Conservation (phyloP, 192 early-diverging fungal species). For the Backusella tarrabulga region DNA sequence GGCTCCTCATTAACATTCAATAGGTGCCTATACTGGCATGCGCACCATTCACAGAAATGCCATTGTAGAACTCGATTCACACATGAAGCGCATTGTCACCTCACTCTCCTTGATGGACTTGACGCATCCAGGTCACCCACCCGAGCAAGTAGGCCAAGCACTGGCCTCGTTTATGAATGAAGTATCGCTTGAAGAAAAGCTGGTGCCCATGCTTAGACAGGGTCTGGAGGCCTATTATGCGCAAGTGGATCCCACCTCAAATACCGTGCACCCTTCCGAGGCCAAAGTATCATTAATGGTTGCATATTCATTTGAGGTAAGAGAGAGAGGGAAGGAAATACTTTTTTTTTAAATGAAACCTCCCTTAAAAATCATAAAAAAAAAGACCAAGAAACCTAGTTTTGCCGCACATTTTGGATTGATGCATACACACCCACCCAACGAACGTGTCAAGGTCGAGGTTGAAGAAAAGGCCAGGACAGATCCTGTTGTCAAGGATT, state of each 20-base stretch:
- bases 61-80: slow-evolving; percentile 56
- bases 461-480: slow-evolving; percentile 54
- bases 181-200: slow-evolving; percentile 21
- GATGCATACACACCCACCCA: slow-evolving; percentile 19
- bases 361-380: background rate
- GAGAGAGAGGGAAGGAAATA: background rate
- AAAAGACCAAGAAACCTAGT: slow-evolving; percentile 22
- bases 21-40: slow-evolving; percentile 65
- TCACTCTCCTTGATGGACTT: slow-evolving; percentile 54
- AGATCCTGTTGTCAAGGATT: slow-evolving; percentile 62
- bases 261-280: slow-evolving; percentile 30
- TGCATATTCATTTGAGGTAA: slow-evolving; percentile 52
- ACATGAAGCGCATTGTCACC: slow-evolving; percentile 46
- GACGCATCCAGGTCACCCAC: slow-evolving; percentile 3
- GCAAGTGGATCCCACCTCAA: slow-evolving; percentile 19
- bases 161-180: slow-evolving; percentile 40
- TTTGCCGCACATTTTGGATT: slow-evolving; percentile 36
- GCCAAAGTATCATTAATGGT: slow-evolving; percentile 58
- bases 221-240: slow-evolving; percentile 51
- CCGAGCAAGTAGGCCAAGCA: slow-evolving; percentile 14
- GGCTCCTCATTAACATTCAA: background rate
- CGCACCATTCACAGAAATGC: slow-evolving; percentile 51
- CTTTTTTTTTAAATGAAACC: background rate
- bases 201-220: slow-evolving; percentile 37
- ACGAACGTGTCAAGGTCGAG: slow-evolving; percentile 37